Percentiles rank a stretch among this genome's conserved stretches.
Conservation (phyloP, 805 yeast species). For the Starmerella ratchasimensis region DNA sequence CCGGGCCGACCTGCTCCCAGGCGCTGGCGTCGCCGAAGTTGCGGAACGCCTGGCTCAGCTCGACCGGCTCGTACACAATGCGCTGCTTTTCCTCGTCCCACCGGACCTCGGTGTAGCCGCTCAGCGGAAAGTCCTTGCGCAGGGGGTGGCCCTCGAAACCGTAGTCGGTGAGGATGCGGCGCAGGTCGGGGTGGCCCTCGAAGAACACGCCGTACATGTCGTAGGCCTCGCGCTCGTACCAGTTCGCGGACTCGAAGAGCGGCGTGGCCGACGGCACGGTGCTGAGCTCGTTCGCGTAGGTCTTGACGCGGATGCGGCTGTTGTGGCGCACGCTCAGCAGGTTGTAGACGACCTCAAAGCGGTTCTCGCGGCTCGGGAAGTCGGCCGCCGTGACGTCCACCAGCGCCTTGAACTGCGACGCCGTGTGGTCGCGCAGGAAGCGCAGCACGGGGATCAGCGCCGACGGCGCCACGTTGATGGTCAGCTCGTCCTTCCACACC, state of each 20-base stretch:
- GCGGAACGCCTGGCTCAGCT: conserved; percentile 84
- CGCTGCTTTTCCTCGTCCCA: conserved; percentile 86
- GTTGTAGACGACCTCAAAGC: conserved; percentile 81
- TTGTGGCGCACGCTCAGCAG: conserved; percentile 67
- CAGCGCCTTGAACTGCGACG: conserved; percentile 65
- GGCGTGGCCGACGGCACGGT: conserved; percentile 71
- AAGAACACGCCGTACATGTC: conserved; percentile 80
- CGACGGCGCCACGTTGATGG: conserved; percentile 59
- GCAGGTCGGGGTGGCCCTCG: conserved; percentile 77
- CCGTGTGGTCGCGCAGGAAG: conserved; percentile 63
- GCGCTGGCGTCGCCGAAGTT: conserved; percentile 81
- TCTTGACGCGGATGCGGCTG: conserved; percentile 77
- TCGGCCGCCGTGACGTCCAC: conserved; percentile 80
- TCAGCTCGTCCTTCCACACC: conserved; percentile 84
- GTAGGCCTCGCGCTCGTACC: conserved; percentile 84
- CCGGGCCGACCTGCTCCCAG: conserved; percentile 87
- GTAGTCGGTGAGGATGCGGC: conserved; percentile 82
- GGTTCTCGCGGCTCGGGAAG: conserved; percentile 67
- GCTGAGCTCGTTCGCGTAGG: conserved; percentile 70
- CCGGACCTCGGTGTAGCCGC: conserved; percentile 81
- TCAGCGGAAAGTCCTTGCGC: conserved; percentile 84
- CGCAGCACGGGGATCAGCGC: conserved; percentile 58
- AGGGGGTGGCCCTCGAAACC: conserved; percentile 88
- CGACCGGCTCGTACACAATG: conserved; percentile 78
- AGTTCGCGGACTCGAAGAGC: conserved; percentile 66